phyloP scores from a whole-genome alignment of 331 rosid species.

The Pyracantha coccinea region DNA sequence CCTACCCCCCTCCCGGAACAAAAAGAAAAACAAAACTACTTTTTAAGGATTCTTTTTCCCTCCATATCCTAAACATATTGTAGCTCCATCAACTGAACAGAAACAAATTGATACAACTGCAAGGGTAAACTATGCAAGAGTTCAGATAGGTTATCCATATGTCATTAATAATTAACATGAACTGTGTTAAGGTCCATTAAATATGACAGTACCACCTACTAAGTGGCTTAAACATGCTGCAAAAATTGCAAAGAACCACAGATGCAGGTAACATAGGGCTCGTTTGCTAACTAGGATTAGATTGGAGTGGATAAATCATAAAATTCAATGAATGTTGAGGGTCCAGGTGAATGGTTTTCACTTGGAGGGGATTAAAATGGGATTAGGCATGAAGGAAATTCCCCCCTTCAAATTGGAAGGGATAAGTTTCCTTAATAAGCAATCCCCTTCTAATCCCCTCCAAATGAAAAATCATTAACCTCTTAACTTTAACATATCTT shows the following conservation, averaged over 20 bases:
- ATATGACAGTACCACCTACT: neutral
- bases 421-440: too few relatives aligned
- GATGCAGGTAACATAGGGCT: neutral
- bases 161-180: neutral
- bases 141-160: neutral
- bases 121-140: neutral
- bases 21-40: neutral
- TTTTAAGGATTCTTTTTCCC: neutral
- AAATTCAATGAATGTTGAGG: neutral
- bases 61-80: neutral
- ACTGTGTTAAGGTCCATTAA: neutral
- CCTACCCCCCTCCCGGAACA: neutral
- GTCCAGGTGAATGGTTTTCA: too few relatives aligned
- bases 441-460: too few relatives aligned
- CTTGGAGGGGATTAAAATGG: too few relatives aligned
- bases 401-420: too few relatives aligned
- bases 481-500: neutral
- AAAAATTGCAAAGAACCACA: neutral
- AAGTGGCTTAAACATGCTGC: neutral
- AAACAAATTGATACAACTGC: neutral
- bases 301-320: neutral
- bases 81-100: neutral
- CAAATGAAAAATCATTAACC: too few relatives aligned
- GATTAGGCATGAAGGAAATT: too few relatives aligned
- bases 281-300: neutral